These are phyloP conservation scores for Millerago galiae DNA, from an alignment of 805 yeast species.

Conservation along the genomic window DNA sequence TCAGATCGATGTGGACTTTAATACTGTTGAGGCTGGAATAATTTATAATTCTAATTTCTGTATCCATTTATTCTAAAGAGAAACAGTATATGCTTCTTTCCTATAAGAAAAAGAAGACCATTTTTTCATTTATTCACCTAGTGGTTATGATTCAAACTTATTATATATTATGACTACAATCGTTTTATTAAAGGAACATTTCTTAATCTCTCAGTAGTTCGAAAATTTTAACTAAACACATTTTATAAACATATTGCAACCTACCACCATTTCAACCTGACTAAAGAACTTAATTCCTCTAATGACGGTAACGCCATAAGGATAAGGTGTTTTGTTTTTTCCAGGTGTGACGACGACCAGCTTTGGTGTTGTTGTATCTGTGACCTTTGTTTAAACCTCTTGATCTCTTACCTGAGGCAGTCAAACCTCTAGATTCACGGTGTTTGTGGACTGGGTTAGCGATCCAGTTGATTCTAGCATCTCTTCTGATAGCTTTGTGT, in stretches of 20 bases:
- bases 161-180: too few relatives aligned
- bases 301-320: conserved; percentile 87
- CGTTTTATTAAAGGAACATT: conserved; percentile 1
- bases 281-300: conserved; percentile 3
- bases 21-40: too few relatives aligned
- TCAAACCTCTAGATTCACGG: conserved; percentile 99
- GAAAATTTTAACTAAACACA: conserved; percentile 2
- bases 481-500: conserved; percentile 98
- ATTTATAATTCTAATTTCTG: too few relatives aligned
- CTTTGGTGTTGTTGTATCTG: conserved; percentile 94
- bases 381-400: conserved; percentile 99
- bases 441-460: conserved; percentile 99
- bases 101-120: too few relatives aligned
- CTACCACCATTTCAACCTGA: conserved; percentile 5
- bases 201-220: conserved; percentile 2
- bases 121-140: too few relatives aligned
- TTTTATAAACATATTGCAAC: not conserved
- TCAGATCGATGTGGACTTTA: too few relatives aligned
- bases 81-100: too few relatives aligned
- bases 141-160: too few relatives aligned
- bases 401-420: conserved; percentile 96
- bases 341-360: conserved; percentile 99
- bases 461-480: conserved; percentile 99
- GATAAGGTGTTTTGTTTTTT: conserved; percentile 98
- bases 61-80: too few relatives aligned